A percentile compares a stretch with the other conserved stretches of the same genome.
phyloP scores from a whole-genome alignment of 306 rosid genomes.

The Sindora glabra region DNA sequence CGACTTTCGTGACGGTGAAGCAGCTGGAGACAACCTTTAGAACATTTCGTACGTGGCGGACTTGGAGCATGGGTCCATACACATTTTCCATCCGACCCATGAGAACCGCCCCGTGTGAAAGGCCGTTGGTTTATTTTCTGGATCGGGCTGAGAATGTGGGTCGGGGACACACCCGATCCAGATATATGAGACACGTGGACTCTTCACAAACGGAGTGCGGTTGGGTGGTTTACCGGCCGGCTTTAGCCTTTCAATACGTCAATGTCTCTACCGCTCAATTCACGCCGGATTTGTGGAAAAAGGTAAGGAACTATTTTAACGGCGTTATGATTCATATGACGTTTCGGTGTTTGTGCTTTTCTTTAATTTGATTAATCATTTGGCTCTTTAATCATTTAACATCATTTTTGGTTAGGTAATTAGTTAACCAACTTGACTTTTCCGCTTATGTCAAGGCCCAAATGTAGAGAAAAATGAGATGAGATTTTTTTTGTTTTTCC shows the following conservation, averaged over 20 bases:
- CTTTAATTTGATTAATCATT: no score
- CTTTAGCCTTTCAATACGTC: conserved; percentile 20
- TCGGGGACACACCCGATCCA: neutral
- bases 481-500: no score
- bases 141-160: conserved; percentile 6
- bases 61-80: conserved; percentile 29
- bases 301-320: conserved; percentile 28
- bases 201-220: conserved; percentile 8
- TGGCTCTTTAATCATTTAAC: no score
- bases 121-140: conserved; percentile 28
- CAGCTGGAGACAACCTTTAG: conserved; percentile 27
- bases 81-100: conserved; percentile 43
- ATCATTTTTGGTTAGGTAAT: no score
- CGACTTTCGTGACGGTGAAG: conserved; percentile 31
- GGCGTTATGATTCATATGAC: neutral
- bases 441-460: no score
- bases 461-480: no score
- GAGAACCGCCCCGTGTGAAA: conserved; percentile 20
- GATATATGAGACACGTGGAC: conserved; percentile 6
- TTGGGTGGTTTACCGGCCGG: neutral
- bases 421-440: no score
- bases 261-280: conserved; percentile 35
- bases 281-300: conserved; percentile 31
- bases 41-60: conserved; percentile 55
- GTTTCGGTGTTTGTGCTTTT: neutral